phyloP scores from a whole-genome alignment of 2,329 filamentous ascomycete species.

The Aureobasidium vineae region DNA sequence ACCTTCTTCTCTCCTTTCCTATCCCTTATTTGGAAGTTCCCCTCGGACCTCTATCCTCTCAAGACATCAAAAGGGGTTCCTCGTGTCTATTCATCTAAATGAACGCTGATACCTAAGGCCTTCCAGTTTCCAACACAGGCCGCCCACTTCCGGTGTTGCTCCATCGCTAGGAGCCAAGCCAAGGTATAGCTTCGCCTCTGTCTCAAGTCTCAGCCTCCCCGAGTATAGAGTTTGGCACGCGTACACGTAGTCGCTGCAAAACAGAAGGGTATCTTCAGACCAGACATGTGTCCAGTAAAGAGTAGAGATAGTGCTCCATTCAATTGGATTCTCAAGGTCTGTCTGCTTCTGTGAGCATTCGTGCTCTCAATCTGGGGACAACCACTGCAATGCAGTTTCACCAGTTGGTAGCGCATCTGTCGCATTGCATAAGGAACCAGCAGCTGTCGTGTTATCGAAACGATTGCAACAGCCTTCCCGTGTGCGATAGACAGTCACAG shows the following conservation, averaged over 20 bases:
- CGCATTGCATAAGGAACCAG: background rate
- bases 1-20: background rate
- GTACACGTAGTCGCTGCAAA: background rate
- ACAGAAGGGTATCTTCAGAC: background rate
- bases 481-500: too few relatives aligned
- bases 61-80: background rate
- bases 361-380: too few relatives aligned
- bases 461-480: background rate
- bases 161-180: background rate
- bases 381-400: constrained; percentile 4
- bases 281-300: background rate
- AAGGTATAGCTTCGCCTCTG: background rate
- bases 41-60: background rate
- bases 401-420: background rate
- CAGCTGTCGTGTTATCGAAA: background rate
- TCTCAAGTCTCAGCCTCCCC: background rate
- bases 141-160: background rate
- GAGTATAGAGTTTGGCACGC: background rate
- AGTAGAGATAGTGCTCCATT: background rate
- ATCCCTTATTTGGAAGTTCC: background rate
- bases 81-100: background rate
- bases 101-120: background rate
- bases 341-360: background rate
- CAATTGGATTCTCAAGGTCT: background rate
- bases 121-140: background rate